Evolutionary conservation across 306 rosid species (phyloP), one percentile per base, ranked within the genome.

Genomic region (Cicer arietinum): DNA sequence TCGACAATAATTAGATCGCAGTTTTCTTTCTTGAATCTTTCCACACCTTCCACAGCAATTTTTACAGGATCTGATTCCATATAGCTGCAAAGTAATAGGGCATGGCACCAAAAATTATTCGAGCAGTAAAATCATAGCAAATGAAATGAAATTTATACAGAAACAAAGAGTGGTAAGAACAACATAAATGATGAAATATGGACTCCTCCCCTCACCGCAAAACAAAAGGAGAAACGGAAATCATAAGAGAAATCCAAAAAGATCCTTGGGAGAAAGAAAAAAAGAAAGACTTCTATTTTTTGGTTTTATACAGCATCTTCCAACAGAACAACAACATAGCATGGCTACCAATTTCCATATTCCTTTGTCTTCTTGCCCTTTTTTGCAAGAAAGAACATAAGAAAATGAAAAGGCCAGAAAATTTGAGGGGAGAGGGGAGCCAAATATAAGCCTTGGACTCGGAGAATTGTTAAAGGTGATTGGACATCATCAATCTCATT

Each of bases 1-100:
- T 90, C 98, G 77, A 90, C 96, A 81, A 90, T 86, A 75, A 93
- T 87, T 50, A 90, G 95, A 88, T 93, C 95, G 48, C 86, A 89
- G 76, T 80, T 90, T 81, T 93, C 98, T 84, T 90, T 84, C 88
- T 81, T 86, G 57, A 93, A 93, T 67, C 80, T 86, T 14, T 93
- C 96, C 79, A 90, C 96, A 73, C 96, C 95, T 77, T 90, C 95
- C 63, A 76, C 93, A 0, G 90, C 95, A 81, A 93, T 93, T 84
- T 88, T 89, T 47, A 86, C 90, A 22, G 97, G 95, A 74, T 93
- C 98, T 1, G 89, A 86, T 77, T 90, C 97, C 83, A 77, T 82
- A 84, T 90, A 89, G 81, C 94, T 91, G 87, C 77, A 77, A 16
- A 61, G 67, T 22, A 73, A 73, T 72, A 54, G 77, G 30, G 50